Evolutionary conservation across 2,329 filamentous ascomycete species (phyloP).

Genomic region (Aspergillus viridinutans): DNA sequence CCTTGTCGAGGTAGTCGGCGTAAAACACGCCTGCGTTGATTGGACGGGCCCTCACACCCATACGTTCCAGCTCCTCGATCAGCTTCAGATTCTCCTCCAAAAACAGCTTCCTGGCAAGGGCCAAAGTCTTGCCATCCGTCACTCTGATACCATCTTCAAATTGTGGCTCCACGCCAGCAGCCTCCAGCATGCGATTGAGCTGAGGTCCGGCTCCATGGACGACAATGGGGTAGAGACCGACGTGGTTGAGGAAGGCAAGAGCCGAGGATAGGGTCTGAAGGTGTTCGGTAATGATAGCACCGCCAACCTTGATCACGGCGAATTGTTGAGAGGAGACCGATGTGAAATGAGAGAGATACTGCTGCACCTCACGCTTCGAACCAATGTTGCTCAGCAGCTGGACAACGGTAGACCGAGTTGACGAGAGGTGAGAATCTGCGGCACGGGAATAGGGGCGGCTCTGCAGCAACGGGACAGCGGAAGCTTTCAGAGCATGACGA

Average conservation of each 20-base stretch:
- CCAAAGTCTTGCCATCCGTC: conserved; percentile 91
- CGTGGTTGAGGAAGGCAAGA: conserved; percentile 87
- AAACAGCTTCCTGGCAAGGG: conserved; percentile 86
- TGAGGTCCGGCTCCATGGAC: conserved; percentile 94
- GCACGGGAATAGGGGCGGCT: conserved; percentile 44
- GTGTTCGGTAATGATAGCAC: conserved; percentile 91
- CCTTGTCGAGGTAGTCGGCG: conserved; percentile 92
- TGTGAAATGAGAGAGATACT: conserved; percentile 96
- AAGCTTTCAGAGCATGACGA: conserved; percentile 24
- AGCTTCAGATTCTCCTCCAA: conserved; percentile 92
- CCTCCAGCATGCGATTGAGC: conserved; percentile 84
- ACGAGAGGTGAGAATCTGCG: conserved; percentile 49
- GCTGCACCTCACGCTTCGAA: conserved; percentile 92
- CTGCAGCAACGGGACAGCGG: conserved; percentile 25
- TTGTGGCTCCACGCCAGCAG: conserved; percentile 86
- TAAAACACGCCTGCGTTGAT: conserved; percentile 86
- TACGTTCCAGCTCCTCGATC: conserved; percentile 80
- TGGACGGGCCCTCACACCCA: conserved; percentile 83
- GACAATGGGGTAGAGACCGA: conserved; percentile 90
- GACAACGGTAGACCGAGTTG: conserved; percentile 75
- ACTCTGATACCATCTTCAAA: conserved; percentile 96
- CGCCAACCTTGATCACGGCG: conserved; percentile 96
- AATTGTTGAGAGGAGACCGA: conserved; percentile 96
- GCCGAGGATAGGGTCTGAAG: conserved; percentile 86
- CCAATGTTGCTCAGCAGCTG: conserved; percentile 93